These are phyloP conservation scores for Colletotrichum sansevieriae DNA, from an alignment of 2,329 filamentous ascomycete species.

Conservation along the genomic window DNA sequence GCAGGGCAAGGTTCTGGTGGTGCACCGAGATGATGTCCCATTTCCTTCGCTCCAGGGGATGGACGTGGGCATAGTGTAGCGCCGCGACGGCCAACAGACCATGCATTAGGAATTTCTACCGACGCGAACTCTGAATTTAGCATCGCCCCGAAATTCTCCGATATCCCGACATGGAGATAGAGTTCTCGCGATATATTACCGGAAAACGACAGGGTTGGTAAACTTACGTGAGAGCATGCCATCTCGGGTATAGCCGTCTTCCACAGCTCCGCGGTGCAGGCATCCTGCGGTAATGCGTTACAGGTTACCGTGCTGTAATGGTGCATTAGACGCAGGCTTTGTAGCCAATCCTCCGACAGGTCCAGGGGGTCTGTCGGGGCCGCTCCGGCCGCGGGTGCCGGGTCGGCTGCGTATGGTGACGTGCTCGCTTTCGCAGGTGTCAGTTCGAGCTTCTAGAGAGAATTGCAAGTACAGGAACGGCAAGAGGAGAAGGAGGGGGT, in stretches of 20 bases:
- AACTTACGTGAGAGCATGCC: constrained; percentile 37
- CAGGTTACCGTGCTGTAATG: constrained; percentile 50
- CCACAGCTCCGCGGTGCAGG: constrained; percentile 39
- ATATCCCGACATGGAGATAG: not conserved
- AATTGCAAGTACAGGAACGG: not conserved
- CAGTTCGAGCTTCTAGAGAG: constrained; percentile 1
- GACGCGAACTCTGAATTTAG: constrained; percentile 40
- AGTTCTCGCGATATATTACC: constrained; percentile 5
- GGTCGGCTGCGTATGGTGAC: constrained; percentile 17
- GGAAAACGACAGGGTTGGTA: not conserved
- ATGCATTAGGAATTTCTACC: constrained; percentile 49
- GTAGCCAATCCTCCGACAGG: constrained; percentile 47
- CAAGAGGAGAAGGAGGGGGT: not conserved
- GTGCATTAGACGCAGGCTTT: constrained; percentile 54
- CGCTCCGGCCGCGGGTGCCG: not conserved
- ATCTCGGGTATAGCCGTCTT: constrained; percentile 35
- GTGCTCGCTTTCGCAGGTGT: constrained; percentile 12
- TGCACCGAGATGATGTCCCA: constrained; percentile 49
- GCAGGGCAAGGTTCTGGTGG: constrained; percentile 50
- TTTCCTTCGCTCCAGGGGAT: constrained; percentile 43
- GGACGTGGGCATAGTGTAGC: constrained; percentile 47
- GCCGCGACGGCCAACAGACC: constrained; percentile 50
- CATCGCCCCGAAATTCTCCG: too few species aligned
- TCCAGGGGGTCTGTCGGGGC: constrained; percentile 37
- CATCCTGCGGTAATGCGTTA: constrained; percentile 46